phyloP scores from a whole-genome alignment of 768 basidiomycete genomes.

The Paxillus rubicundulus region DNA sequence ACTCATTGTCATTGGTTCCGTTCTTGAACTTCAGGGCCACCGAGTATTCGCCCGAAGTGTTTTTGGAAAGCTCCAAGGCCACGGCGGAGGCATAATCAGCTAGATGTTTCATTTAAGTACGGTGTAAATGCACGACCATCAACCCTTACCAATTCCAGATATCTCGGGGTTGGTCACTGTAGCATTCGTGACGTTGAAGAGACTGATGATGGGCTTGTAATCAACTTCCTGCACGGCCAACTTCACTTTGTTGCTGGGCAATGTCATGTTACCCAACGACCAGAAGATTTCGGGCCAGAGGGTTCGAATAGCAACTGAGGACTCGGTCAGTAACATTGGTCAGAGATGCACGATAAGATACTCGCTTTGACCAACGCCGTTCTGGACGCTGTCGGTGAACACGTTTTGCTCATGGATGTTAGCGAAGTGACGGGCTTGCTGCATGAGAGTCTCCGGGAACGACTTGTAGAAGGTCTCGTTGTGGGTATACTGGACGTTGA shows the following conservation, averaged over 20 bases:
- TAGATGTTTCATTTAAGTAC: neutral
- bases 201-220: constrained; percentile 86
- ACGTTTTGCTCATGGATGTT: constrained; percentile 75
- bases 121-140: neutral
- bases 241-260: constrained; percentile 71
- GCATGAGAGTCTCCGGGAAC: constrained; percentile 65
- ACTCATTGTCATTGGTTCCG: constrained; percentile 54
- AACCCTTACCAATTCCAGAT: constrained; percentile 58
- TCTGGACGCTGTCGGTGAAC: constrained; percentile 59
- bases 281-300: constrained; percentile 67
- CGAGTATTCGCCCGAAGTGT: constrained; percentile 62
- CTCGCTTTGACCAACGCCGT: constrained; percentile 74
- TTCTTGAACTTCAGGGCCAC: constrained; percentile 85
- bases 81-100: constrained; percentile 68
- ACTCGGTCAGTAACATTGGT: neutral
- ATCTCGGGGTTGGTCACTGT: constrained; percentile 56
- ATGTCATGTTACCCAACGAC: constrained; percentile 73
- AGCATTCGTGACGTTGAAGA: constrained; percentile 79
- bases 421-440: constrained; percentile 71
- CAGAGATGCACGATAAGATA: constrained; percentile 5
- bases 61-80: constrained; percentile 65
- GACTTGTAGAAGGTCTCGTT: constrained; percentile 75
- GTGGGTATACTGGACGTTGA: constrained; percentile 73
- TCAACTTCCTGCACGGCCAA: constrained; percentile 74
- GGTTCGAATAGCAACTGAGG: constrained; percentile 74